Conservation (phyloP, 1,284 basidiomycete species). For the Moesziomyces aphidis region DNA sequence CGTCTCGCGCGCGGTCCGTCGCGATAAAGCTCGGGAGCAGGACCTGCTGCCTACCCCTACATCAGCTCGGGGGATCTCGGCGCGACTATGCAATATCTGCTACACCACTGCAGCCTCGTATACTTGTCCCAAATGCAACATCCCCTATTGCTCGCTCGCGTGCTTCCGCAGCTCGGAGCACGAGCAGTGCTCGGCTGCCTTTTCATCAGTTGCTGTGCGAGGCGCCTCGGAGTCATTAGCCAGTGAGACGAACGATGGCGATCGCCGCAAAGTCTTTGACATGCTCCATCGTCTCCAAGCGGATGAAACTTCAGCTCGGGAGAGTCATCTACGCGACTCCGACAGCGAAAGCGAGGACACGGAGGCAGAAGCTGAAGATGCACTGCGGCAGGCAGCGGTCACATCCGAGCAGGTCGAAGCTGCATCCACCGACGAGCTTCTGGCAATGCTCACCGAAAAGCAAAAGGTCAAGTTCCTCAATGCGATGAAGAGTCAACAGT, state of each 20-base stretch:
- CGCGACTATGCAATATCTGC: slow-evolving; percentile 57
- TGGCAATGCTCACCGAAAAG: slow-evolving; percentile 41
- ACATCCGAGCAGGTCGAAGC: slow-evolving; percentile 20
- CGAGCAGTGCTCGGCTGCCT: slow-evolving; percentile 42
- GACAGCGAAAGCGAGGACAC: slow-evolving; percentile 15
- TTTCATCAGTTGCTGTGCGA: slow-evolving; percentile 32
- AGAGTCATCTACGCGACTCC: slow-evolving; percentile 3
- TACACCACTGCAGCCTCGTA: slow-evolving; percentile 41
- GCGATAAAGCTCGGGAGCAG: slow-evolving; percentile 42
- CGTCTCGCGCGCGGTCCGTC: slow-evolving; percentile 44
- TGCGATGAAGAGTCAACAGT: slow-evolving; percentile 21
- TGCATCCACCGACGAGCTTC: slow-evolving; percentile 35
- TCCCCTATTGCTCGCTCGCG: slow-evolving; percentile 56
- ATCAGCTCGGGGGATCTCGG: slow-evolving; percentile 8
- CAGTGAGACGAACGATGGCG: slow-evolving; percentile 13
- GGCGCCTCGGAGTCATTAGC: slow-evolving; percentile 2
- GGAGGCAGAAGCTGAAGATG: not conserved
- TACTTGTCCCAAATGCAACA: slow-evolving; percentile 59
- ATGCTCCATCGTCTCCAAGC: slow-evolving; percentile 28
- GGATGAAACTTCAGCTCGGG: slow-evolving; percentile 5
- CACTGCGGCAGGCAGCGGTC: slow-evolving; percentile 2
- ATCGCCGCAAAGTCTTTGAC: slow-evolving; percentile 27
- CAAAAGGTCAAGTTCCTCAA: slow-evolving; percentile 41
- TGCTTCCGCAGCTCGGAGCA: slow-evolving; percentile 54
- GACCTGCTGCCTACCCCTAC: slow-evolving; percentile 27